Evolutionary conservation across 495 filamentous ascomycete species (phyloP).

Genomic region (Xanthoparmelia taractica): DNA sequence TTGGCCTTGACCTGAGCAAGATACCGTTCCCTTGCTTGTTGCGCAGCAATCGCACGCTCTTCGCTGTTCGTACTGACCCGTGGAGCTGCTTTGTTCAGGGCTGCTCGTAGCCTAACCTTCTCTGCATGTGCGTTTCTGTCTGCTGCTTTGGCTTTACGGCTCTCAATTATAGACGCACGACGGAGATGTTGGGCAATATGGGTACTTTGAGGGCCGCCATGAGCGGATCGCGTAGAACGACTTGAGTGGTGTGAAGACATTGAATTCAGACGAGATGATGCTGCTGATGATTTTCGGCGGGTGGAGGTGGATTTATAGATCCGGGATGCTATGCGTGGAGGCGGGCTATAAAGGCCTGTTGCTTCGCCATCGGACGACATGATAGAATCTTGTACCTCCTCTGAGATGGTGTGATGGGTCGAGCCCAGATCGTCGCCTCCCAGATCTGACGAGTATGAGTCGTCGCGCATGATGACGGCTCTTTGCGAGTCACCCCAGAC

Average conservation of each 20-base stretch:
- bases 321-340: slow-evolving; percentile 77
- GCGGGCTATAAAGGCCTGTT: slow-evolving; percentile 52
- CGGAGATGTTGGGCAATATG: slow-evolving; percentile 85
- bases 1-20: slow-evolving; percentile 87
- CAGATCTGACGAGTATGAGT: slow-evolving; percentile 18
- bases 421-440: slow-evolving; percentile 19
- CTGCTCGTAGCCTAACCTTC: slow-evolving; percentile 86
- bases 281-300: slow-evolving; percentile 72
- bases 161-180: slow-evolving; percentile 84
- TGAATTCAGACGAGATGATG: slow-evolving; percentile 82
- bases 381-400: slow-evolving; percentile 24
- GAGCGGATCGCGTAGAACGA: slow-evolving; percentile 52
- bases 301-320: slow-evolving; percentile 61
- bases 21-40: slow-evolving; percentile 82
- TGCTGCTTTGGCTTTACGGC: slow-evolving; percentile 83
- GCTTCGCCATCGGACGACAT: slow-evolving; percentile 38
- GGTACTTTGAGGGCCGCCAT: slow-evolving; percentile 64
- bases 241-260: slow-evolving; percentile 80
- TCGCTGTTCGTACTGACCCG: slow-evolving; percentile 57
- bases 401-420: slow-evolving; percentile 23
- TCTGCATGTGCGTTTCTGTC: slow-evolving; percentile 93
- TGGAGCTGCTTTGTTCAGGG: slow-evolving; percentile 70
- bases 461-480: slow-evolving; percentile 12
- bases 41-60: slow-evolving; percentile 80
- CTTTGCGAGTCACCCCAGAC: neutral